Conservation (phyloP, 306 rosid genomes). For the Lathyrus sativus region DNA sequence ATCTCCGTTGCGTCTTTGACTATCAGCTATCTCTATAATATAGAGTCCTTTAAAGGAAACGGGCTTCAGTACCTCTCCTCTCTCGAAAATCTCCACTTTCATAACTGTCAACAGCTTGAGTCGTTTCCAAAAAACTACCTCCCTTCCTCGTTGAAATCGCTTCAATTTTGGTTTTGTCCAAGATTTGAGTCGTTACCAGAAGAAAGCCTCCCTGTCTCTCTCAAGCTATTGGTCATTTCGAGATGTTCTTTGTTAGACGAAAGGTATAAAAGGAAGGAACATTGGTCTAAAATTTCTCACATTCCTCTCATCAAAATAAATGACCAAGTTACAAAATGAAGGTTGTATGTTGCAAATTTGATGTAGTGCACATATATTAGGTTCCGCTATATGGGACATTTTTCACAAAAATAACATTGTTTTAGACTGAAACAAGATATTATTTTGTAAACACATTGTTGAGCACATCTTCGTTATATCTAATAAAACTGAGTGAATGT, state of each 20-base stretch:
- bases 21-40: not conserved
- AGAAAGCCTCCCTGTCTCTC: not conserved
- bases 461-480: too few species aligned
- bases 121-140: not conserved
- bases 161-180: not conserved
- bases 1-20: not conserved
- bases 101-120: not conserved
- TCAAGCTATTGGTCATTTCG: not conserved
- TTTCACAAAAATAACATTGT: too few species aligned
- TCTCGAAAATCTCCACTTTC: not conserved
- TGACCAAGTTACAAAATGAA: not conserved
- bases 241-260: not conserved
- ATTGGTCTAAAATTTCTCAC: conserved; percentile 9
- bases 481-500: too few species aligned
- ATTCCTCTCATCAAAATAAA: not conserved
- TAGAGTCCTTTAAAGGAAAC: not conserved
- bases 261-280: not conserved
- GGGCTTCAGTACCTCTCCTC: not conserved
- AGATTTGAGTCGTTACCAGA: not conserved
- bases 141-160: not conserved
- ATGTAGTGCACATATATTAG: too few species aligned
- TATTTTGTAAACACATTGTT: too few species aligned
- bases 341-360: too few species aligned
- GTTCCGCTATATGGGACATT: too few species aligned
- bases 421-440: too few species aligned